phyloP scores from a whole-genome alignment of 2,329 filamentous ascomycete species.

The Ascochyta clinopodiicola region DNA sequence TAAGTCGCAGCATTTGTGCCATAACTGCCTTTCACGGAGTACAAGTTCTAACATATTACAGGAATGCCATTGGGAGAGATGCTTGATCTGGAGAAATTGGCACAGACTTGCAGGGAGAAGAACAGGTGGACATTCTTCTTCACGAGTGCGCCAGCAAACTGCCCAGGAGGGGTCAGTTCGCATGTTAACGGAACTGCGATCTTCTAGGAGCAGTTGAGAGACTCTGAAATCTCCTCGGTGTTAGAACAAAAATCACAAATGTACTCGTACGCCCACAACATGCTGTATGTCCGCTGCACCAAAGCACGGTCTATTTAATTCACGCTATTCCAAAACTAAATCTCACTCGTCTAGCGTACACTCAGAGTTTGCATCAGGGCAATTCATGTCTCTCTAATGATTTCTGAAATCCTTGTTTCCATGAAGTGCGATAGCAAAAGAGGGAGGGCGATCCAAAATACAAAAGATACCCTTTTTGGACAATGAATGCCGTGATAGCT shows the following conservation, averaged over 20 bases:
- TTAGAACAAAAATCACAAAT: neutral
- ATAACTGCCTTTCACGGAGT: no score
- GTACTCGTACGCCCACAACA: neutral
- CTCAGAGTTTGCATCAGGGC: neutral
- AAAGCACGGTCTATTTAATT: neutral
- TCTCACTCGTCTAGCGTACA: neutral
- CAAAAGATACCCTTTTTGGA: no score
- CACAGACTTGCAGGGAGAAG: constrained; percentile 61
- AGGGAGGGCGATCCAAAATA: no score
- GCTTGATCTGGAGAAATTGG: constrained; percentile 59
- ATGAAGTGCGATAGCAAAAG: no score
- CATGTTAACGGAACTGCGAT: constrained; percentile 55
- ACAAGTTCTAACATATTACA: no score
- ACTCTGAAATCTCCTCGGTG: neutral
- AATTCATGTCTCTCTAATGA: neutral
- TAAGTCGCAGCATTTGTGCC: no score
- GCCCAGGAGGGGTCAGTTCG: constrained; percentile 57
- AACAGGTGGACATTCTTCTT: constrained; percentile 68
- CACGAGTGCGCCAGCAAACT: constrained; percentile 65
- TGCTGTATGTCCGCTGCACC: neutral
- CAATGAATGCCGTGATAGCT: no score
- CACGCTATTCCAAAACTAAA: neutral
- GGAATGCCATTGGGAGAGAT: constrained; percentile 50
- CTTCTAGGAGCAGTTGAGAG: constrained; percentile 23
- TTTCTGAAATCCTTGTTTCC: no score